Evolutionary conservation across 106 monocot species (phyloP).

Genomic region (Cymbidium sinense): DNA sequence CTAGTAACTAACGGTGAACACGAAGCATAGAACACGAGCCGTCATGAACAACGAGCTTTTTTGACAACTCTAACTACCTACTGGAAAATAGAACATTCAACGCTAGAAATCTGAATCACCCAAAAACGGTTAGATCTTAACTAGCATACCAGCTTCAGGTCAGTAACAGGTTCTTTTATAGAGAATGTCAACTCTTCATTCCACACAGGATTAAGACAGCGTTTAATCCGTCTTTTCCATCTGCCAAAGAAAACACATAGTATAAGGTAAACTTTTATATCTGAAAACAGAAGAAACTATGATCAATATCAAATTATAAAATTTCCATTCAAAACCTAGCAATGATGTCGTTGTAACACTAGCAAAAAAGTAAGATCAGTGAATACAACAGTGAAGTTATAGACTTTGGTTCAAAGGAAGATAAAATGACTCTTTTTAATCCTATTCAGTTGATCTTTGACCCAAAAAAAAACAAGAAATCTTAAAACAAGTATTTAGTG

Average conservation of each 20-base stretch:
- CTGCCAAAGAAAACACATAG: conserved; percentile 23
- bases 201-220: conserved; percentile 94
- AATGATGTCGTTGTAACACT: background rate
- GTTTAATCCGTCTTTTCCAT: conserved; percentile 73
- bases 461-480: background rate
- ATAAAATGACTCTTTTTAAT: background rate
- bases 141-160: conserved; percentile 54
- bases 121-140: background rate
- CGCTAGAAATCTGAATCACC: no score
- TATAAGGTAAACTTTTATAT: background rate
- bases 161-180: conserved; percentile 36
- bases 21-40: no score
- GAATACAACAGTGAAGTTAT: background rate
- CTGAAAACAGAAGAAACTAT: background rate
- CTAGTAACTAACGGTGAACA: no score
- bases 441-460: background rate
- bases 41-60: no score
- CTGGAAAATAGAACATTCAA: no score
- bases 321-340: background rate
- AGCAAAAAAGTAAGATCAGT: background rate
- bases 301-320: background rate
- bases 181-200: conserved; percentile 86
- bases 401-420: background rate
- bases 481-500: background rate
- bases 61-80: no score